These are phyloP conservation scores for Hirsutella thompsonii DNA, from an alignment of 2,329 filamentous ascomycete species.

Conservation along the genomic window DNA sequence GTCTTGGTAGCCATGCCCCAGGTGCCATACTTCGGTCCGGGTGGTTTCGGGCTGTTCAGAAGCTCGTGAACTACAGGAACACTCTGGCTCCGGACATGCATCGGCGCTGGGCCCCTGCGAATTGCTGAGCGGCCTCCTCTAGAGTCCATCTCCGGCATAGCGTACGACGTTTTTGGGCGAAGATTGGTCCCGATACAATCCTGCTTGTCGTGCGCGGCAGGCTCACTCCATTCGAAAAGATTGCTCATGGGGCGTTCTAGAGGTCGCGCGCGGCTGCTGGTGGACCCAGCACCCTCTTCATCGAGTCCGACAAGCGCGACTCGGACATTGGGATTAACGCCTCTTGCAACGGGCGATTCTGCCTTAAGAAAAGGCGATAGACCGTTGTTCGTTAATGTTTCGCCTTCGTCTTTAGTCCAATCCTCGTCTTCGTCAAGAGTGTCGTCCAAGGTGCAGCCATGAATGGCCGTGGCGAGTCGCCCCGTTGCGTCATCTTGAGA, in stretches of 20 bases:
- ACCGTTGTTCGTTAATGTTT: conserved; percentile 36
- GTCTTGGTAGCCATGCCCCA: conserved; percentile 72
- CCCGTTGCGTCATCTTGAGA: conserved; percentile 19
- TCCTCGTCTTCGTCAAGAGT: conserved; percentile 52
- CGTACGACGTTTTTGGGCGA: conserved; percentile 63
- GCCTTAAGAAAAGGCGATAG: conserved; percentile 41
- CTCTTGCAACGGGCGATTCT: conserved; percentile 38
- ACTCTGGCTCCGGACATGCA: conserved; percentile 69
- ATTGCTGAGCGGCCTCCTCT: conserved; percentile 56
- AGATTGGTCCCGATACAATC: conserved; percentile 44
- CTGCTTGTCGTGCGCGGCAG: conserved; percentile 46
- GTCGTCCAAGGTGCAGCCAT: conserved; percentile 43
- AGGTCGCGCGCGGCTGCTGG: conserved; percentile 5
- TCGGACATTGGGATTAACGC: conserved; percentile 39
- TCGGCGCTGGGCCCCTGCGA: conserved; percentile 54
- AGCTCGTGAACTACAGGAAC: conserved; percentile 59
- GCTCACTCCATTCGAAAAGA: conserved; percentile 69
- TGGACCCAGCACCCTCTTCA: conserved; percentile 25
- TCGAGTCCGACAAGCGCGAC: conserved; percentile 40
- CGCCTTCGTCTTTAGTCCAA: conserved; percentile 43
- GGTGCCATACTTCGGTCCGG: conserved; percentile 62
- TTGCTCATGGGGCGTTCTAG: conserved; percentile 49
- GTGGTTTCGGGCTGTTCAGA: conserved; percentile 38
- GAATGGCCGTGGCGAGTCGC: conserved; percentile 26
- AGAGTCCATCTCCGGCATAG: conserved; percentile 58